Conservation (phyloP, 1,139 yeast genomes). For the Candida sanyaensis region DNA sequence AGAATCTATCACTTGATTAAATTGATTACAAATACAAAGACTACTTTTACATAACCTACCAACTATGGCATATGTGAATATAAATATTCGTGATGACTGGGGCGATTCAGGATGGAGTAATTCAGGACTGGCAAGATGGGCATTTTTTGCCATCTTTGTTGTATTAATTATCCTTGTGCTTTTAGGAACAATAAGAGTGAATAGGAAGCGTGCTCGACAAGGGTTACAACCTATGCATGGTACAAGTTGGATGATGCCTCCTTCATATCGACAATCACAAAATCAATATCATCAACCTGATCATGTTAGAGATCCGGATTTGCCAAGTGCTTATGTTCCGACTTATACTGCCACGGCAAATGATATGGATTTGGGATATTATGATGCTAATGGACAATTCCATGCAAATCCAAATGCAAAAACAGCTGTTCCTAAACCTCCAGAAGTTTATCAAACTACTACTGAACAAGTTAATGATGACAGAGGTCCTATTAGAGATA, state of each 20-base stretch:
- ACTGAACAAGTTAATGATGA: slow-evolving; percentile 3
- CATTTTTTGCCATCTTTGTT: slow-evolving; percentile 55
- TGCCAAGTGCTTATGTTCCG: slow-evolving; percentile 55
- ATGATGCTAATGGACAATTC: slow-evolving; percentile 67
- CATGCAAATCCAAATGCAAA: slow-evolving; percentile 39
- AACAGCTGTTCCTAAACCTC: slow-evolving; percentile 19
- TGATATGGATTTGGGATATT: slow-evolving; percentile 78
- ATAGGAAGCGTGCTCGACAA: slow-evolving; percentile 55
- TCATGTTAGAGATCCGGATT: slow-evolving; percentile 31
- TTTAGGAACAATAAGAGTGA: slow-evolving; percentile 55
- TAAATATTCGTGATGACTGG: slow-evolving; percentile 12
- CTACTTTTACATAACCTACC: neutral
- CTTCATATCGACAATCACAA: slow-evolving; percentile 77
- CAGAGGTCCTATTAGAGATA: neutral
- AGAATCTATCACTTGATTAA: neutral
- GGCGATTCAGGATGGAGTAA: slow-evolving; percentile 23
- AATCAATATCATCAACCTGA: slow-evolving; percentile 53
- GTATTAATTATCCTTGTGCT: slow-evolving; percentile 51
- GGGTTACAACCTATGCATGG: slow-evolving; percentile 79
- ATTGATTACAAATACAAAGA: neutral
- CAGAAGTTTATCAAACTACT: slow-evolving; percentile 23
- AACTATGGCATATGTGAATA: neutral
- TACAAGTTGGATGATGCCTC: slow-evolving; percentile 92
- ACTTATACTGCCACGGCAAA: slow-evolving; percentile 65
- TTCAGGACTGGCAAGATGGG: slow-evolving; percentile 53